Base-by-base conservation (phyloP, 768 basidiomycete genomes). In the Tylopilus sp. region DNA sequence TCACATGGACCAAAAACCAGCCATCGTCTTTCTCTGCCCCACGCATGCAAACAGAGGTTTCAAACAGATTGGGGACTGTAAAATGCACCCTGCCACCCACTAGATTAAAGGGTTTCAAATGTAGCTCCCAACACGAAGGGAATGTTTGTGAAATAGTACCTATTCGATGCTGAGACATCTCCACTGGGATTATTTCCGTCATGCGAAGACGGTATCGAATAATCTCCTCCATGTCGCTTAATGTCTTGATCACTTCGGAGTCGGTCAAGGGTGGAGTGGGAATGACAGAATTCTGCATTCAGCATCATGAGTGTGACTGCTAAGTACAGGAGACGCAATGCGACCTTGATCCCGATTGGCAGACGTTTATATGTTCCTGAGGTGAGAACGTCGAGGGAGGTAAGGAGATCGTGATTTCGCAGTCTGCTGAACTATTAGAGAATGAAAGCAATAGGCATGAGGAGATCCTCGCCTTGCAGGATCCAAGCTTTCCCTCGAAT, bases 381-480 rank as follows among this genome's bases (percentile, higher is more conserved):
- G 2, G 88, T 88, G 28, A 97, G 75, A 48, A 98, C 88, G 58
- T 94, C 88, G 33, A 98, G 72, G 21, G 95, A 95, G 1, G 93
- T 95, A 4, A 94, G 77, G 21, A 98, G 74, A 69, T 98, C 95
- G 54, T 95, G 92, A 70, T 98, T 98, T 50, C 95, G 85, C 18
- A 93, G 79, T 63, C 95, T 92, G 61, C 6, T 12, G 5, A 28
- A 18, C 11, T 10, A 35, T 57, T 23, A 52, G 42, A 28, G 39
- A 7, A 45, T 20, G 22, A 38, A 13, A 13, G 3, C 15, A 13
- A 41, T 8, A 22, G 20, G 15, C 10, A 20, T 11, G 18, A 17
- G 7, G 4, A 9, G 9, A 6, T 21, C 64, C 77, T 55, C 51
- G 88, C 93, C 92, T 82, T 33, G 93, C 87, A 35, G 84, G 79